Evolutionary conservation across 2,329 filamentous ascomycete genomes (phyloP), one percentile per base, ranked within the genome.

Genomic region (Fusarium sp.): DNA sequence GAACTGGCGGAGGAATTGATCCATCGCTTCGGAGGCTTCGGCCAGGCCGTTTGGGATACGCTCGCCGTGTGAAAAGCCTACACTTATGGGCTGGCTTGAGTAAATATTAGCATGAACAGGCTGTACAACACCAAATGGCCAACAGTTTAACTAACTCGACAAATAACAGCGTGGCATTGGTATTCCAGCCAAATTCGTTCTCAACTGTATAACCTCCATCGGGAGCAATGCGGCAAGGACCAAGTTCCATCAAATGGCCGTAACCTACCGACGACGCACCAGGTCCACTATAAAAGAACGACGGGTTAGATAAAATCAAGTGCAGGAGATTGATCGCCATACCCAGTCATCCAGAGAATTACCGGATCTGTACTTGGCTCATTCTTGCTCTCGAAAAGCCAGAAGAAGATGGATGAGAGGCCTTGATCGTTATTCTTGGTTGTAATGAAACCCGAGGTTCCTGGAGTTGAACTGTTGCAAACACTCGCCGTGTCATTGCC

Each of bases 331-430:
- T 39, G 21, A 6, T 36, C 34, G 17, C 3, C 47, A 8, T 45
- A 59, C 56, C 56, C 56, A 26, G 38, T 39, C 56, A 53, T 59
- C 56, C 56, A 59, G 7, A 59, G 33, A 53, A 59, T 59, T 10
- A 59, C 47, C 1, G 56, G 56, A 34, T 59, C 56, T 9, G 28
- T 31, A 7, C 7, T n/a, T 3, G 47, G 56, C n/a, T 59, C 56
- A 21, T 46, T 39, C 10, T 59, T 59, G 40, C 56, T 59, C 5
- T 53, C 56, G 14, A 53, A 45, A 19, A 39, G 15, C 56, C 56
- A 59, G 28, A 59, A 59, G 17, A 59, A 59, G n/a, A 53, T 53
- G 17, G 38, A 43, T 1, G 9, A 45, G 17, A 22, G 13, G 7
- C 13, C 26, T 34, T 47, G 21, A 24, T 13, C 33, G 5, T 11